Percentiles rank a stretch among this genome's conserved stretches.
phyloP scores from a whole-genome alignment of 257 asterid species.

The Plectranthus barbatus region DNA sequence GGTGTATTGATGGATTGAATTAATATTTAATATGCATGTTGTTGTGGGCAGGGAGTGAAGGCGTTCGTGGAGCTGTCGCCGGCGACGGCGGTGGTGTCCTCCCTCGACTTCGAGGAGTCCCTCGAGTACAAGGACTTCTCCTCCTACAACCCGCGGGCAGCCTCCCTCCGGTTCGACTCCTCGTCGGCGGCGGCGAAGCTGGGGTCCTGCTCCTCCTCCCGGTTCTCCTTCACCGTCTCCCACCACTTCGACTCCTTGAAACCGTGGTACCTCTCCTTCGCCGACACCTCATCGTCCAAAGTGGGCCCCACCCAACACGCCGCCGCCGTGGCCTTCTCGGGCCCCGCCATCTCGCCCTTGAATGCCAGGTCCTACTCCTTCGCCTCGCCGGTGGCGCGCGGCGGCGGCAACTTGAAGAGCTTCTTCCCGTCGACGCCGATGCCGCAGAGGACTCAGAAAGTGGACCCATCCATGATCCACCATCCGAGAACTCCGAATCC shows the following conservation, averaged over 20 bases:
- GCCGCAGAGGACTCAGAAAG: constrained; percentile 65
- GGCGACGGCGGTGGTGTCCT: constrained; percentile 39
- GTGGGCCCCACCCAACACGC: constrained; percentile 56
- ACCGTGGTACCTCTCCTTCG: constrained; percentile 77
- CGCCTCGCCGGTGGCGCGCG: constrained; percentile 21
- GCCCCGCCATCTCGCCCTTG: constrained; percentile 39
- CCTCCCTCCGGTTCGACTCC: constrained; percentile 61
- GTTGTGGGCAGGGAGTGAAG: constrained; percentile 50
- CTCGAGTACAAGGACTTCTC: constrained; percentile 48
- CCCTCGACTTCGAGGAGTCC: constrained; percentile 71
- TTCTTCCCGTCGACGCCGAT: constrained; percentile 88
- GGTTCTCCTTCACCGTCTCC: constrained; percentile 83
- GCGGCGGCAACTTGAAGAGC: constrained; percentile 17
- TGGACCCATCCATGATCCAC: constrained; percentile 44
- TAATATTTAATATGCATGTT: too few relatives aligned
- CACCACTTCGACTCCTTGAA: constrained; percentile 77
- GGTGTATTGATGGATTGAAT: too few relatives aligned
- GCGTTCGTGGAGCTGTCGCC: constrained; percentile 75
- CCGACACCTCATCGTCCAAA: constrained; percentile 49
- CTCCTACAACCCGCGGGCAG: constrained; percentile 48
- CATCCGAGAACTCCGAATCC: constrained; percentile 73
- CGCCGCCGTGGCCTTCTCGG: constrained; percentile 13
- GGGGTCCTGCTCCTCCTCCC: constrained; percentile 62
- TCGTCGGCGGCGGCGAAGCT: too few relatives aligned
- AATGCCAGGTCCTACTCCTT: constrained; percentile 79